Conservation (phyloP, 495 filamentous ascomycete genomes). For the Daldinia grandis region DNA sequence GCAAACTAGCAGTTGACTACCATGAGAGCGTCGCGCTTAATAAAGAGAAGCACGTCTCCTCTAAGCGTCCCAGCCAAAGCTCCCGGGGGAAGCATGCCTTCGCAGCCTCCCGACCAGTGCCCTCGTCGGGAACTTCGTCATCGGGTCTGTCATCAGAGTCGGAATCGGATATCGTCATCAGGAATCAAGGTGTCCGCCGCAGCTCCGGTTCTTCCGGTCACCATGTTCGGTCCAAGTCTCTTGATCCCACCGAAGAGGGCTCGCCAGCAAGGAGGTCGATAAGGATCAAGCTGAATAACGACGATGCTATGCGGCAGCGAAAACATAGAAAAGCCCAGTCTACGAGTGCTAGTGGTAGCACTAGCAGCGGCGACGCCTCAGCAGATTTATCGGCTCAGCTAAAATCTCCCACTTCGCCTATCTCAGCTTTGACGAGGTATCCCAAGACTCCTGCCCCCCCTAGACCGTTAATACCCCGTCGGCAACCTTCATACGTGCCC, state of each 20-base stretch:
- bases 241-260: constrained; percentile 63
- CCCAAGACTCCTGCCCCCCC: constrained; percentile 89
- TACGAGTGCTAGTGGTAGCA: constrained; percentile 46
- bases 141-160: constrained; percentile 67
- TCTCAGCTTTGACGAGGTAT: constrained; percentile 83
- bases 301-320: constrained; percentile 72
- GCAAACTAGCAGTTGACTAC: constrained; percentile 50
- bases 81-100: constrained; percentile 28
- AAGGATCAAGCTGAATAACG: constrained; percentile 88
- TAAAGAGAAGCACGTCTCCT: constrained; percentile 42
- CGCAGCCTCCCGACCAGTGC: constrained; percentile 50
- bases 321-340: constrained; percentile 65
- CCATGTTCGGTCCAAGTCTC: constrained; percentile 65
- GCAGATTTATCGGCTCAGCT: constrained; percentile 62
- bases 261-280: constrained; percentile 80
- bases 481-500: constrained; percentile 80
- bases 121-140: constrained; percentile 69
- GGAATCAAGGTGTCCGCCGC: constrained; percentile 44
- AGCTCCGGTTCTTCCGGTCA: constrained; percentile 37
- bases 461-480: constrained; percentile 84
- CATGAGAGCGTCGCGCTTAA: constrained; percentile 45
- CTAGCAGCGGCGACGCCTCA: constrained; percentile 36
- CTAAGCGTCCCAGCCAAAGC: constrained; percentile 14
- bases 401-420: constrained; percentile 91
- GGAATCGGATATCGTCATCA: constrained; percentile 59